These are phyloP conservation scores for Sporothrix variecibatus DNA, from an alignment of 2,329 filamentous ascomycete species.

Conservation along the genomic window DNA sequence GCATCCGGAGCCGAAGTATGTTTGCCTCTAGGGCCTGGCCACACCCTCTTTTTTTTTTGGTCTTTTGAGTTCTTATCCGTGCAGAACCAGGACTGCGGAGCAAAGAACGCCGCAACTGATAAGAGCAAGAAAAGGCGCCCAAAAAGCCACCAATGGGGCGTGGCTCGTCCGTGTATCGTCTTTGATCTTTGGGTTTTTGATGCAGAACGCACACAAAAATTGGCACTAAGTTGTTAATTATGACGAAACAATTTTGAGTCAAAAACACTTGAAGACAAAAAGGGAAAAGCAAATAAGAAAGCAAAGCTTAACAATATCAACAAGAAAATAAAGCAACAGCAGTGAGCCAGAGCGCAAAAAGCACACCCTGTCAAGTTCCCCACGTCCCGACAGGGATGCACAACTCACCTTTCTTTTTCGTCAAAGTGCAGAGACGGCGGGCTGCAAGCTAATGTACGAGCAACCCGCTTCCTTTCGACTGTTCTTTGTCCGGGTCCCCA, in stretches of 20 bases:
- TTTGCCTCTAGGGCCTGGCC: neutral
- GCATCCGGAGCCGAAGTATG: conserved; percentile 20
- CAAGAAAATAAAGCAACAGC: neutral
- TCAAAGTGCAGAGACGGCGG: conserved; percentile 17
- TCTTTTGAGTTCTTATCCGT: conserved; percentile 9
- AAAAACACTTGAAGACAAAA: neutral
- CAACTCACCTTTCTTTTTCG: conserved; percentile 22
- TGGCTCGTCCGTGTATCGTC: neutral
- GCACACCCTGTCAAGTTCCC: conserved; percentile 9
- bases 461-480: neutral
- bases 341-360: neutral
- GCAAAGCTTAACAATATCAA: neutral
- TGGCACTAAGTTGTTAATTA: neutral
- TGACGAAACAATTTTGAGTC: neutral
- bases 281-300: neutral
- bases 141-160: neutral
- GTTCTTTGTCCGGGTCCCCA: neutral
- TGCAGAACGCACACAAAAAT: neutral
- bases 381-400: conserved; percentile 17
- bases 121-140: neutral
- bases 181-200: neutral
- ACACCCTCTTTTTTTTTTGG: neutral
- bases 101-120: neutral
- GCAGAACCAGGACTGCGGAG: neutral
- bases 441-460: conserved; percentile 19